Percentiles rank a stretch among this genome's conserved stretches.
phyloP scores from a whole-genome alignment of 2,329 filamentous ascomycete genomes.

The Colletotrichum sojae region DNA sequence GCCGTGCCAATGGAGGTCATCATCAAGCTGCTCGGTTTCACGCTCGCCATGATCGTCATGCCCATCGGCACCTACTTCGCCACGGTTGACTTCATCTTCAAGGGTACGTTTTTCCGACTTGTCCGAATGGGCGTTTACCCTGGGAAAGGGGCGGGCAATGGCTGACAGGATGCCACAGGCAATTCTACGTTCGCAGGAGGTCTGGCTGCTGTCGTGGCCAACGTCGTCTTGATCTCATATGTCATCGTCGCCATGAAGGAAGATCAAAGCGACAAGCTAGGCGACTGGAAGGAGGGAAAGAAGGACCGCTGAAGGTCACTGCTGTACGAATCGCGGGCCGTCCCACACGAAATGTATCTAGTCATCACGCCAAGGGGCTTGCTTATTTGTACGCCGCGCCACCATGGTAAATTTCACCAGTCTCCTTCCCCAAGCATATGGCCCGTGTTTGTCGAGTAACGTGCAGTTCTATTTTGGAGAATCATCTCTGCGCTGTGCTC shows the following conservation, averaged over 20 bases:
- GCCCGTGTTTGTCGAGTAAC: background rate
- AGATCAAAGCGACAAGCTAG: conserved; percentile 69
- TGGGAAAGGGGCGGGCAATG: background rate
- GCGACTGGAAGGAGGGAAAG: conserved; percentile 61
- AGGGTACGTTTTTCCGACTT: conserved; percentile 66
- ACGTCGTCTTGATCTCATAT: conserved; percentile 91
- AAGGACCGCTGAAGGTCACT: conserved; percentile 59
- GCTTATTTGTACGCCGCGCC: background rate
- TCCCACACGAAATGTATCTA: background rate
- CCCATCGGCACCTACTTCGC: conserved; percentile 93
- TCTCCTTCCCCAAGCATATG: background rate
- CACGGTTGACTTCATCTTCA: conserved; percentile 82
- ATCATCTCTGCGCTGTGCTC: background rate
- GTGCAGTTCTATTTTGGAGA: background rate
- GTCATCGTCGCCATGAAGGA: conserved; percentile 93
- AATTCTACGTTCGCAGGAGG: conserved; percentile 91
- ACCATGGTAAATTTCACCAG: background rate
- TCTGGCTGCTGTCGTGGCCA: conserved; percentile 89
- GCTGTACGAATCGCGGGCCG: background rate
- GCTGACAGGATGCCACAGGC: conserved; percentile 63
- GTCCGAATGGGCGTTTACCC: background rate
- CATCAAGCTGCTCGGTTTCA: conserved; percentile 90
- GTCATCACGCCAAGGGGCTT: background rate
- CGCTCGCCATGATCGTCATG: conserved; percentile 88
- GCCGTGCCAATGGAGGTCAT: conserved; percentile 91